Conservation (phyloP, 2,329 filamentous ascomycete genomes). For the Chalara sp. region DNA sequence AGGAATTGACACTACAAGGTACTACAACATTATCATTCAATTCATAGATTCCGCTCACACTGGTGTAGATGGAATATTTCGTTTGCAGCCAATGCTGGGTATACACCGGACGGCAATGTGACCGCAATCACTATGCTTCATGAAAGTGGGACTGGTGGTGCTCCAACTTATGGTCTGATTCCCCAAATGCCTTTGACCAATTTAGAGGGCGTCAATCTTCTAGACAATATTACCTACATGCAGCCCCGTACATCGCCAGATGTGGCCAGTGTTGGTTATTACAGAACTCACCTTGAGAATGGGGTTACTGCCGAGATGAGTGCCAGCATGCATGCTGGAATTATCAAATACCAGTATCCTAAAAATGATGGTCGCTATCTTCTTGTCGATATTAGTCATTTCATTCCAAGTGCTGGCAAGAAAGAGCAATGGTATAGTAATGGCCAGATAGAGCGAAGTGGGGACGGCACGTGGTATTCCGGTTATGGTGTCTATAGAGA, state of each 20-base stretch:
- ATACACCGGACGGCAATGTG: conserved; percentile 36
- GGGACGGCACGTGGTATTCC: conserved; percentile 25
- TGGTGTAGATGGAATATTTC: too few species aligned
- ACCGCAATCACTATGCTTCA: conserved; percentile 59
- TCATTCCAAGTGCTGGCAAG: conserved; percentile 57
- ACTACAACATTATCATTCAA: conserved; percentile 5
- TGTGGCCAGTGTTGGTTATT: conserved; percentile 46
- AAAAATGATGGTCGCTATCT: conserved; percentile 12
- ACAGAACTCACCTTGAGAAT: conserved; percentile 47
- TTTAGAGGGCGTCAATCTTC: conserved; percentile 4
- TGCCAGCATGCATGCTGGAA: conserved; percentile 47
- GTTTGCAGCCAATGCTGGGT: conserved; percentile 31
- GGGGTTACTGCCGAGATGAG: conserved; percentile 51
- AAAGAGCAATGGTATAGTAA: conserved; percentile 38
- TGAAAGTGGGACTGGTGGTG: conserved; percentile 53
- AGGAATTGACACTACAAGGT: conserved; percentile 30
- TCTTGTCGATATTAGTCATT: conserved; percentile 35
- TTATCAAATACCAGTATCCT: conserved; percentile 57
- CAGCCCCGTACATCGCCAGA: neutral
- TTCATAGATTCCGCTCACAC: too few species aligned
- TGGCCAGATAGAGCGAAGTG: neutral
- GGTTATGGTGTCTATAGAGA: conserved; percentile 41
- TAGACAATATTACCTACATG: conserved; percentile 25
- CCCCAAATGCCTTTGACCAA: neutral
- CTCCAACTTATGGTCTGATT: neutral